These are phyloP conservation scores for Carpinus fangiana DNA, from an alignment of 306 rosid genomes.

Conservation along the genomic window DNA sequence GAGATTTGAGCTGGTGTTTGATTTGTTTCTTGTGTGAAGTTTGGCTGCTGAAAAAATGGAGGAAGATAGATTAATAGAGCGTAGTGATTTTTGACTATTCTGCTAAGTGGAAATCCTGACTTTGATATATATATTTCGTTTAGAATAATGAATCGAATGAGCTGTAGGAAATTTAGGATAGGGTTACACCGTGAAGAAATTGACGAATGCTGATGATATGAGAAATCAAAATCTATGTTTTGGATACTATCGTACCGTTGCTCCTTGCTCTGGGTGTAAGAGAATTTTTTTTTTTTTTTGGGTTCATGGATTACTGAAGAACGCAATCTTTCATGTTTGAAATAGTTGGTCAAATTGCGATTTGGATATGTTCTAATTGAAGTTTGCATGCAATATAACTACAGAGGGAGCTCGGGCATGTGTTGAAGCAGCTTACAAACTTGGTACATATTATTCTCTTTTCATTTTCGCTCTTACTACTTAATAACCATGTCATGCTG, in stretches of 20 bases:
- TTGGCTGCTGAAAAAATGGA: too few relatives aligned
- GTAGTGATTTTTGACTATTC: neutral
- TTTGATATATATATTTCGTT: neutral
- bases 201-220: neutral
- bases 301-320: neutral
- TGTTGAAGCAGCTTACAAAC: slow-evolving; percentile 51
- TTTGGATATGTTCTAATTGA: neutral
- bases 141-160: neutral
- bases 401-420: slow-evolving; percentile 75
- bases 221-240: neutral
- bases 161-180: neutral
- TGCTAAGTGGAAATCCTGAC: neutral
- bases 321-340: neutral
- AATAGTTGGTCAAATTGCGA: neutral
- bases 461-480: slow-evolving; percentile 1
- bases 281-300: neutral
- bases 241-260: neutral
- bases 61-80: too few relatives aligned
- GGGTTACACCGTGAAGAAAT: neutral
- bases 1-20: neutral
- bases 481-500: neutral
- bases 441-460: slow-evolving; percentile 30
- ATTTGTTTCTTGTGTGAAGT: too few relatives aligned
- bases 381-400: slow-evolving; percentile 31
- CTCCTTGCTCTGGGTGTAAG: neutral